phyloP scores from a whole-genome alignment of 805 yeast genomes.

The Candida pseudofarinosa region DNA sequence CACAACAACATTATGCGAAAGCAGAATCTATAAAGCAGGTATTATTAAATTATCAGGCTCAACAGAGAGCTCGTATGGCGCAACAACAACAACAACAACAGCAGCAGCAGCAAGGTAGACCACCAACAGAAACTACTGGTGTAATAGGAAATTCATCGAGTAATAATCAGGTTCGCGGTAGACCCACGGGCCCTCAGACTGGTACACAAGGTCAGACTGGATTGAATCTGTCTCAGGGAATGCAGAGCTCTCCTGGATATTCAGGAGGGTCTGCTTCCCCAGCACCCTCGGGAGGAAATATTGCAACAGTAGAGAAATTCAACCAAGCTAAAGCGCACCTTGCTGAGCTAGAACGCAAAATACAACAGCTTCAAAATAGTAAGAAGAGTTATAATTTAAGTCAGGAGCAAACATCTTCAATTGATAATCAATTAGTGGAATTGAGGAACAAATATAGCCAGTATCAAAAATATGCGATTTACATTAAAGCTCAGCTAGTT shows the following conservation, averaged over 20 bases:
- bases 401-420: constrained; percentile 41
- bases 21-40: constrained; percentile 64
- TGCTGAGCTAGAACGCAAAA: constrained; percentile 46
- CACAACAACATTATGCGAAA: constrained; percentile 56
- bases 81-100: constrained; percentile 20
- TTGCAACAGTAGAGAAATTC: constrained; percentile 35
- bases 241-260: constrained; percentile 5
- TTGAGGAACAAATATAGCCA: constrained; percentile 44
- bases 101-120: constrained; percentile 11
- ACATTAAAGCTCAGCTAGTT: constrained; percentile 40
- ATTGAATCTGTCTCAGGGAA: constrained; percentile 2
- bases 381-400: constrained; percentile 42
- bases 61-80: constrained; percentile 32
- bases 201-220: constrained; percentile 3
- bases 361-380: constrained; percentile 47
- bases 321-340: constrained; percentile 44
- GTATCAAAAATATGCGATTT: constrained; percentile 48
- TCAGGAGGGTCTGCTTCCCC: neutral
- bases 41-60: constrained; percentile 51
- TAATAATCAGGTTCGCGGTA: neutral
- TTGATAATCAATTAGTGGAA: constrained; percentile 48
- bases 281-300: constrained; percentile 6
- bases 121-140: neutral
- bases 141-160: neutral
- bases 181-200: neutral